phyloP scores from a whole-genome alignment of 805 yeast genomes.

The Hanseniaspora pseudoguilliermondii region DNA sequence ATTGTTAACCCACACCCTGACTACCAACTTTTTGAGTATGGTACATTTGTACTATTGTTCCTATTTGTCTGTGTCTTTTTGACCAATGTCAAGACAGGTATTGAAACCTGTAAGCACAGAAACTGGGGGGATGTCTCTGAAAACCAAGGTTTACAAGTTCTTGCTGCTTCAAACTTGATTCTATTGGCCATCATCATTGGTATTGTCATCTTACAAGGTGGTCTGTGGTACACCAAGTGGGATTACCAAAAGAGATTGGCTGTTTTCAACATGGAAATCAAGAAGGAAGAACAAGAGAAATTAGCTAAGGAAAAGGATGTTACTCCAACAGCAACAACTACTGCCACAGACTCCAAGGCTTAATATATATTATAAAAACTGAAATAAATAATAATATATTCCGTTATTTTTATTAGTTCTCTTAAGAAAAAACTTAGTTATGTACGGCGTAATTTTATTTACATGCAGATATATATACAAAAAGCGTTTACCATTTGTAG shows the following conservation, averaged over 20 bases:
- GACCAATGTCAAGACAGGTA: conserved; percentile 75
- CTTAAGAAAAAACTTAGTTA: neutral
- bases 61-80: conserved; percentile 65
- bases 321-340: neutral
- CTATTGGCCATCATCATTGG: conserved; percentile 60
- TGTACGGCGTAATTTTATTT: neutral
- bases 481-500: conserved; percentile 39
- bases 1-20: conserved; percentile 81
- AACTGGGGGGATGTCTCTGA: conserved; percentile 91
- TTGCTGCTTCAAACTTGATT: conserved; percentile 80
- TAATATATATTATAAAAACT: conserved; percentile 1
- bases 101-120: conserved; percentile 52
- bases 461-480: neutral
- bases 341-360: conserved; percentile 4
- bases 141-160: conserved; percentile 74
- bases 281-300: conserved; percentile 14
- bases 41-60: conserved; percentile 61
- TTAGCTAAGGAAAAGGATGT: neutral
- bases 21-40: conserved; percentile 79
- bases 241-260: conserved; percentile 34
- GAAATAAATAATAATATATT: neutral
- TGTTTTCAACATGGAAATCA: conserved; percentile 26
- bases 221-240: conserved; percentile 75
- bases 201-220: conserved; percentile 72
- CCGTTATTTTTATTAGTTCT: neutral